Evolutionary conservation across 257 asterid genomes (phyloP).

Genomic region (Fraxinus pennsylvanica): DNA sequence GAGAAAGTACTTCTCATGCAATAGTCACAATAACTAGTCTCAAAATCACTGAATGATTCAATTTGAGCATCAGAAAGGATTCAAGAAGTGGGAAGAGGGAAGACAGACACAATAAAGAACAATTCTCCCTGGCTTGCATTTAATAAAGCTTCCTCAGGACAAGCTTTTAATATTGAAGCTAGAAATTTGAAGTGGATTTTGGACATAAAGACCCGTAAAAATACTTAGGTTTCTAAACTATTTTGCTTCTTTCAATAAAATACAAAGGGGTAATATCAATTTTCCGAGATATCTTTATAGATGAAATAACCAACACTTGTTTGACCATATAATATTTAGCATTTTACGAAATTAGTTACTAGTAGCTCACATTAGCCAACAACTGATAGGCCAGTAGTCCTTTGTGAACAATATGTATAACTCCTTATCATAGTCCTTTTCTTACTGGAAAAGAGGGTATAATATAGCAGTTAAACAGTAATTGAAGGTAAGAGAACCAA

Average conservation of each 20-base stretch:
- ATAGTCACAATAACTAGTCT: conserved; percentile 13
- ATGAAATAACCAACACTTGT: neutral
- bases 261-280: neutral
- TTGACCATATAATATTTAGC: neutral
- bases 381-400: neutral
- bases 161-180: neutral
- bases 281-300: neutral
- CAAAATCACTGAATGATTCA: neutral
- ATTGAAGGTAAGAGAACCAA: neutral
- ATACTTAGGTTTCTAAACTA: neutral
- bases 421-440: neutral
- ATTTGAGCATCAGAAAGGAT: neutral
- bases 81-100: neutral
- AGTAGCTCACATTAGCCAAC: neutral
- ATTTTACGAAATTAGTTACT: neutral
- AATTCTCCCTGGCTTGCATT: neutral
- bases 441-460: neutral
- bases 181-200: neutral
- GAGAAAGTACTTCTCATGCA: neutral
- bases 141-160: conserved; percentile 2
- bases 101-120: neutral
- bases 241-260: neutral
- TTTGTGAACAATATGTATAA: neutral
- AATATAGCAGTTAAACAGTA: neutral
- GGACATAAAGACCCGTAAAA: neutral